Percentiles rank a stretch among this genome's conserved stretches.
phyloP scores from a whole-genome alignment of 2,329 filamentous ascomycete species.

The Parasarocladium wereldwijsianum region DNA sequence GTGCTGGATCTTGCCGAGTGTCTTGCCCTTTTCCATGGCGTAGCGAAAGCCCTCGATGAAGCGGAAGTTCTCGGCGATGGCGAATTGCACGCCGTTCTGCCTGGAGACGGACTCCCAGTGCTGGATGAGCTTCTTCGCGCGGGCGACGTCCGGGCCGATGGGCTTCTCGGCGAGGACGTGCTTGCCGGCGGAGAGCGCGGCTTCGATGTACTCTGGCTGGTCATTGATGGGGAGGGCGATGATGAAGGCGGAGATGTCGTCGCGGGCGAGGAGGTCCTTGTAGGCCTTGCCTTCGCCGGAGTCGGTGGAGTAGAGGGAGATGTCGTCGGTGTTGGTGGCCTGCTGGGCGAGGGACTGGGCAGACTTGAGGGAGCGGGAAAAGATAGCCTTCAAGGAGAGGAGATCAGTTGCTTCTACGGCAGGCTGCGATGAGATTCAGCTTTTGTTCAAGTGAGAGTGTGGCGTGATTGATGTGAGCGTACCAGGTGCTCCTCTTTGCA shows the following conservation, averaged over 20 bases:
- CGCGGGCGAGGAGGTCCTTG: constrained; percentile 34
- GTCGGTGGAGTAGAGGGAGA: constrained; percentile 43
- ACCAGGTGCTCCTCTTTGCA: constrained; percentile 43
- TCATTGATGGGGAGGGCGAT: constrained; percentile 47
- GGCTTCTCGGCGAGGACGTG: constrained; percentile 60
- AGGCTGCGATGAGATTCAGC: constrained; percentile 19
- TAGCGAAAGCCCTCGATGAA: constrained; percentile 41
- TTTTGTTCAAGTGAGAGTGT: constrained; percentile 7
- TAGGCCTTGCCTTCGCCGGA: constrained; percentile 28
- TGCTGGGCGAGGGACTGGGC: constrained; percentile 29
- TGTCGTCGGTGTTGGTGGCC: constrained; percentile 1
- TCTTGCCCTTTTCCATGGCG: constrained; percentile 27
- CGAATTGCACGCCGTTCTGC: constrained; percentile 26
- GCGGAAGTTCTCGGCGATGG: constrained; percentile 61
- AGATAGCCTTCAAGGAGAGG: constrained; percentile 48
- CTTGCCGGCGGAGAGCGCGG: constrained; percentile 48
- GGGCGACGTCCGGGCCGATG: constrained; percentile 42
- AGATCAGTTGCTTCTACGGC: constrained; percentile 37
- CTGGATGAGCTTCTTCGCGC: constrained; percentile 24
- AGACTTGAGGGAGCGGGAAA: constrained; percentile 45
- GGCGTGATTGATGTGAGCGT: constrained; percentile 8
- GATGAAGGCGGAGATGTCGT: constrained; percentile 40
- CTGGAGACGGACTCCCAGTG: constrained; percentile 15
- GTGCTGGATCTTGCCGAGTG: constrained; percentile 20
- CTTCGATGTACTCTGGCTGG: constrained; percentile 43